Conservation (phyloP, 2,329 filamentous ascomycete genomes). For the Phaeosphaeriaceae sp. region DNA sequence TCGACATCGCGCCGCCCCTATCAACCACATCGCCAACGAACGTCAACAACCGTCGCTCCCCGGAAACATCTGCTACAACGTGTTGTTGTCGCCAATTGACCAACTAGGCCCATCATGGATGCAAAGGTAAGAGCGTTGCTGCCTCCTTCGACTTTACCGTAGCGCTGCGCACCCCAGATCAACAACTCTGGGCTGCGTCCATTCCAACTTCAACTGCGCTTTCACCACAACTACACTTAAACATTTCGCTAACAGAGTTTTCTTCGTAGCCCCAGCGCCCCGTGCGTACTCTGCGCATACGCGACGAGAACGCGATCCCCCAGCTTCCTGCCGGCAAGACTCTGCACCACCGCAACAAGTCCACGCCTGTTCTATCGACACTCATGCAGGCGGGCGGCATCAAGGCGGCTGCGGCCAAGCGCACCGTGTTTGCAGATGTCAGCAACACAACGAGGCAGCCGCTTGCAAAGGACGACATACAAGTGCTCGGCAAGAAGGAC, state of each 20-base stretch:
- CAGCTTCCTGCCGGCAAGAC: constrained; percentile 53
- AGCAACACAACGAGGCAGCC: constrained; percentile 68
- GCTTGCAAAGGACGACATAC: constrained; percentile 63
- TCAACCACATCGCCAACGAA: constrained; percentile 25
- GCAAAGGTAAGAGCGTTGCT: constrained; percentile 49
- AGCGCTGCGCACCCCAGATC: constrained; percentile 2
- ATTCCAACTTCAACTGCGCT: constrained; percentile 7
- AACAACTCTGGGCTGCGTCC: not conserved
- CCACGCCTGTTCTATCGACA: constrained; percentile 68
- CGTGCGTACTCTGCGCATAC: constrained; percentile 63
- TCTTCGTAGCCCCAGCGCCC: constrained; percentile 71
- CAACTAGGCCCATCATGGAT: constrained; percentile 47
- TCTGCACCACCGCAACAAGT: constrained; percentile 84
- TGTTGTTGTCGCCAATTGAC: constrained; percentile 27
- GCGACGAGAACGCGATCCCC: constrained; percentile 72
- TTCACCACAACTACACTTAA: constrained; percentile 8
- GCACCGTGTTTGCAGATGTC: constrained; percentile 81
- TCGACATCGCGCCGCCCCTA: constrained; percentile 37
- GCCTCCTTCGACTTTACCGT: constrained; percentile 8
- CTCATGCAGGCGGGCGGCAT: constrained; percentile 61
- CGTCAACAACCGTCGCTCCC: constrained; percentile 27
- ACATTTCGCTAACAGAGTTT: constrained; percentile 25
- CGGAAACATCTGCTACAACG: constrained; percentile 16
- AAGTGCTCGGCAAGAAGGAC: constrained; percentile 51
- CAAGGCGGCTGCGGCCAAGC: constrained; percentile 72